Evolutionary conservation across 768 basidiomycete genomes (phyloP), one percentile per base, ranked within the genome.

Genomic region (Hygrocybe coccinea): DNA sequence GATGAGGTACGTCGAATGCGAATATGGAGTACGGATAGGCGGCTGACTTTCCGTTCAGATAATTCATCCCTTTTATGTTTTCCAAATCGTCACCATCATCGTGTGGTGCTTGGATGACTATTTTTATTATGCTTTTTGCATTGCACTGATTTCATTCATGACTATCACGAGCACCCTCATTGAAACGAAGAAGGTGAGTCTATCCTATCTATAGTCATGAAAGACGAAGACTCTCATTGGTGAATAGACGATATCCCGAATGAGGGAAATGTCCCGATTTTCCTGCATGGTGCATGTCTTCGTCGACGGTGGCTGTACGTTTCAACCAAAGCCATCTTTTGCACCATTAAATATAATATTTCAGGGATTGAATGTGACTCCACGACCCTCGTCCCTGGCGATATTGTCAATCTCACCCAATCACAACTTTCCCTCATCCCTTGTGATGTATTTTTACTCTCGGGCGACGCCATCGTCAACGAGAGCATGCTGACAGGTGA

Each of bases 401-500:
- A 99, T 66, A 77, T 98, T 56, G 76, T 98, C 59, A 91, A 97
- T 69, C 75, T 97, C n/a, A 85, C 91, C 9, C 82, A 84, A 33
- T 80, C 89, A 1, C 79, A 82, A 22, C 77, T 95, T 7, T 73
- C 80, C 8, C 70, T 85, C 33, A 78, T 99, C 60, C 97, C 97
- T 2, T 89, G 91, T 12, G 97, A 99, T 68, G 78, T 95, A 59
- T 82, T 97, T 60, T 79, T 99, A 7, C 83, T 99, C 25, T 91
- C 92, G 1, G 97, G 97, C 1, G 97, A 99, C 68, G 93, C 94
- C 1, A 95, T 99, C 56, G 88, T 98, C 50, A 98, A 98, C 68
- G 97, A 99, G 73, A 95, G 93, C 59, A 98, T 99, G 97, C 82
- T 99, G 21, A 98, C 97, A 0, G 97, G 97, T 11, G 97, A 99